Conservation (phyloP, 2,329 filamentous ascomycete genomes). For the Aspergillus neotritici region DNA sequence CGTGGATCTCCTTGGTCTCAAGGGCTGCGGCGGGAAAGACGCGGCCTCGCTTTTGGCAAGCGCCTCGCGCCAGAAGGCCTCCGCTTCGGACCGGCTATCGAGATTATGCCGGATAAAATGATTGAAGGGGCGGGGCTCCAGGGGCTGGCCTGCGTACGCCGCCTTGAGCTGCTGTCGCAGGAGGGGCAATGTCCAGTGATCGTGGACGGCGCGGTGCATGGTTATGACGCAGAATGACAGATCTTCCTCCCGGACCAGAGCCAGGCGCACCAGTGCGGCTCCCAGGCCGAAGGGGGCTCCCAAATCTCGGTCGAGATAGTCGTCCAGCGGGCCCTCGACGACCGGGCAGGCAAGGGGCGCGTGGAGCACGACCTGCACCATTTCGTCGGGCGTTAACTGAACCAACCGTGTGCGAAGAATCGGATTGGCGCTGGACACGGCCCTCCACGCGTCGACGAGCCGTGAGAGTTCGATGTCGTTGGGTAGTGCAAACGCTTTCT, state of each 20-base stretch:
- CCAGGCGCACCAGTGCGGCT: neutral
- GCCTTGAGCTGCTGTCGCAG: slow-evolving; percentile 3
- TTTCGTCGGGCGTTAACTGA: slow-evolving; percentile 10
- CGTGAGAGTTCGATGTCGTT: slow-evolving; percentile 19
- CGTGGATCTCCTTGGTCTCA: slow-evolving; percentile 34
- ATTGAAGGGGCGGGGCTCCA: neutral
- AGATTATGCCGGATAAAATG: neutral
- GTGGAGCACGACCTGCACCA: slow-evolving; percentile 25
- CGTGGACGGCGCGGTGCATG: slow-evolving; percentile 2
- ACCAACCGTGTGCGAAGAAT: slow-evolving; percentile 40
- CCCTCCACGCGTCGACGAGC: slow-evolving; percentile 35
- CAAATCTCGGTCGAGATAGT: slow-evolving; percentile 38
- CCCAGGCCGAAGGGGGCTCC: slow-evolving; percentile 14
- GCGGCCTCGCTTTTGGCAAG: too few species aligned
- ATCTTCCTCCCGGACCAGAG: neutral
- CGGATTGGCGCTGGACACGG: slow-evolving; percentile 27
- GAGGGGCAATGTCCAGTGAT: slow-evolving; percentile 2
- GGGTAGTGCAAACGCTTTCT: slow-evolving; percentile 26
- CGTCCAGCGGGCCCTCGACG: slow-evolving; percentile 11
- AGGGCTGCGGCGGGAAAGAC: too few species aligned
- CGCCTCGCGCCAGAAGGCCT: too few species aligned
- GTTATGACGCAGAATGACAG: neutral
- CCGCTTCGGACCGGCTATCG: neutral
- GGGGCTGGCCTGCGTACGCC: slow-evolving; percentile 1
- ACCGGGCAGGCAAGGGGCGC: slow-evolving; percentile 15